Base-by-base conservation (phyloP, 2,329 filamentous ascomycete genomes). In the Fusarium equiseti region DNA sequence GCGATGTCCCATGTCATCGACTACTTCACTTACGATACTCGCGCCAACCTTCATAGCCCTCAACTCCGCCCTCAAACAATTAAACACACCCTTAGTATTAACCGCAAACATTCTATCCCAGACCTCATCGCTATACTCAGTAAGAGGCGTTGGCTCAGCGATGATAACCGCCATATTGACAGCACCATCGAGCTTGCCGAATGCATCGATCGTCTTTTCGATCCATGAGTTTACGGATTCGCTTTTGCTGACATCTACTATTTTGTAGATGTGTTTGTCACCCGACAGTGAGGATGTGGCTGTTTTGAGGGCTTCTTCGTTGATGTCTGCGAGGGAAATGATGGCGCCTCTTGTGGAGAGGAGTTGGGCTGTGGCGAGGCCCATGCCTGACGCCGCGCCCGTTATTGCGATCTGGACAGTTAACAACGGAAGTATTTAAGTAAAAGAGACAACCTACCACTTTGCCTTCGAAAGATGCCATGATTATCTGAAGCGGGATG, bases 1-100 rank as follows among this genome's bases (percentile, higher is more conserved):
- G 82, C 80, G 79, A 79, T 77, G 24, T 76, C 76, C 27, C 82
- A 76, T 1, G 81, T 52, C 15, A 69, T 62, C 3, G 77, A 2
- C 78, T 32, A 0, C 3, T n/a, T n/a, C 3, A 20, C 61, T 31
- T 22, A 74, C 69, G 6, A 74, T 74, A 22, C 71, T 72, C 3
- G 61, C 65, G 0, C 71, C 66, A 76, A 80, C 27, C 79, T 77
- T 62, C 60, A 15, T 74, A 1, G 46, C 77, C 71, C 76, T 78
- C 13, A 88, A 63, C 71, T 88, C 74, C n/a, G 84, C 83, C 18
- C 84, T 77, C 62, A 89, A 64, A 62, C 84, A 87, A 52, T 86
- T 83, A 76, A 87, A 84, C 29, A 84, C 76, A 8, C 87, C 86
- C 10, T 74, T 80, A 10, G 82, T 63, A 70, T 87, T 87, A 12